These are phyloP conservation scores for Russula abietina DNA, from an alignment of 768 basidiomycete species.

Conservation along the genomic window DNA sequence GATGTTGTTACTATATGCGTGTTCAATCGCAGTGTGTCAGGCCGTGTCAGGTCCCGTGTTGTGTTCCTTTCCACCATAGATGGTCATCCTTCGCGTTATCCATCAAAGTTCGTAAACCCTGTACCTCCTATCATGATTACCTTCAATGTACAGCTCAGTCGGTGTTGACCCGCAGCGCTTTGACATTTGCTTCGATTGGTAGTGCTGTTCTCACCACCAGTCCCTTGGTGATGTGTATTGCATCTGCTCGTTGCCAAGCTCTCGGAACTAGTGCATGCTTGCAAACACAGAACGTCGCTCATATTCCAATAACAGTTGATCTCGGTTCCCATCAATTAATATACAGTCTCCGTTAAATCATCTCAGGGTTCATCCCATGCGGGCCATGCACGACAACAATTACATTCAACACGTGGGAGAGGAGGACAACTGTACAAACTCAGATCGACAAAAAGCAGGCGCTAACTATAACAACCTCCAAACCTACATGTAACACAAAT, in stretches of 20 bases:
- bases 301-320: not conserved
- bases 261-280: not conserved
- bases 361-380: not conserved
- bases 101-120: not conserved
- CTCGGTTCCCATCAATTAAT: not conserved
- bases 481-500: not conserved
- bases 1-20: not conserved
- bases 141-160: not conserved
- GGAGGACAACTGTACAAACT: conserved; percentile 15
- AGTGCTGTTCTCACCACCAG: not conserved
- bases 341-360: not conserved
- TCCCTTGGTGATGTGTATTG: not conserved
- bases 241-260: not conserved
- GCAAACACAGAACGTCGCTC: not conserved
- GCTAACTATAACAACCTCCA: conserved; percentile 10
- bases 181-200: not conserved
- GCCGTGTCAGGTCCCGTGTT: not conserved
- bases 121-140: not conserved
- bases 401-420: conserved; percentile 15
- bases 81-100: no score
- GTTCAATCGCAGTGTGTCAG: not conserved
- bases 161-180: no score
- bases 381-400: conserved; percentile 12
- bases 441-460: conserved; percentile 21
- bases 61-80: not conserved